These are phyloP conservation scores for Mycena citricolor DNA, from an alignment of 1,284 basidiomycete genomes.

Conservation along the genomic window DNA sequence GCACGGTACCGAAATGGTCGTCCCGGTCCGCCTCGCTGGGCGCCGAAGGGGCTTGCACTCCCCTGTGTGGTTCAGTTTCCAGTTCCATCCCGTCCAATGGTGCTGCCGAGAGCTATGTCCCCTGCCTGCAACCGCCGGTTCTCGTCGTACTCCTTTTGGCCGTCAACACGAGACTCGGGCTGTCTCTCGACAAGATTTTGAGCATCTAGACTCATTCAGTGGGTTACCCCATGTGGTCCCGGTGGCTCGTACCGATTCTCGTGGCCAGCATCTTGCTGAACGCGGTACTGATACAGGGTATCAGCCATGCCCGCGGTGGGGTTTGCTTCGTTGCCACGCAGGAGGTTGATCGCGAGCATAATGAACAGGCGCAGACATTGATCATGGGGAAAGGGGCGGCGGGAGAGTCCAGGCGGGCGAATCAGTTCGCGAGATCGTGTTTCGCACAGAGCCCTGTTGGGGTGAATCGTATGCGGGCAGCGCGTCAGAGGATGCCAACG, in stretches of 20 bases:
- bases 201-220: constrained; percentile 93
- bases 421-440: constrained; percentile 14
- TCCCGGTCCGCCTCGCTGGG: constrained; percentile 44
- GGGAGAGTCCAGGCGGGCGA: constrained; percentile 17
- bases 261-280: constrained; percentile 90
- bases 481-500: constrained; percentile 30
- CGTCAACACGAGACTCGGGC: constrained; percentile 27
- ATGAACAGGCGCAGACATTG: constrained; percentile 25
- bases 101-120: constrained; percentile 76
- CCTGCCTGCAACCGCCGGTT: constrained; percentile 69
- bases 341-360: constrained; percentile 15
- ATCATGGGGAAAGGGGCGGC: constrained; percentile 13
- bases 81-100: constrained; percentile 30
- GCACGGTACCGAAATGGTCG: constrained; percentile 1
- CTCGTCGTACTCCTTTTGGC: constrained; percentile 77
- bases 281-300: constrained; percentile 87
- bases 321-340: constrained; percentile 52
- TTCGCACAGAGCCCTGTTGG: constrained; percentile 6
- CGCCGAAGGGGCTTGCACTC: constrained; percentile 63
- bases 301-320: constrained; percentile 28
- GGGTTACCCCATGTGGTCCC: constrained; percentile 91
- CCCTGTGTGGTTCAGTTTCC: constrained; percentile 26
- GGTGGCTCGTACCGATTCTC: constrained; percentile 93
- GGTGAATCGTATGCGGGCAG: constrained; percentile 17
- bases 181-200: constrained; percentile 80